Base-by-base conservation (phyloP, 2,329 filamentous ascomycete species). In the Nigrograna mackinnonii region DNA sequence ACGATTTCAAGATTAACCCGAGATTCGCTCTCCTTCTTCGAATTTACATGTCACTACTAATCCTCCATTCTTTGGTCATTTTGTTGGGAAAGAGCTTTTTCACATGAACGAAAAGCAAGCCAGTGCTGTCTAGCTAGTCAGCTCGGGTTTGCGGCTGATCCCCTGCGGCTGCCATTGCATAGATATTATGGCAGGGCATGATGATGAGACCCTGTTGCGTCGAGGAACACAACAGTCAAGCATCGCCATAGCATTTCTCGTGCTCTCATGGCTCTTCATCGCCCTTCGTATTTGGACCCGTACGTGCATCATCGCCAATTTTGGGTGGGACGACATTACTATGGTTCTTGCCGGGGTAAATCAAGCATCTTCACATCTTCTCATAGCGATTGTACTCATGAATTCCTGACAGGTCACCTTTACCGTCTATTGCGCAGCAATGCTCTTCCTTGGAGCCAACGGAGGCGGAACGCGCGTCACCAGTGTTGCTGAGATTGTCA, bases 311-410 rank as follows among this genome's bases (percentile, higher is more conserved):
- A 68, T 71, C 24, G 54, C 61, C 13, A 69, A 57, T 33, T 70
- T 73, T 41, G 71, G 73, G 3, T 72, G 69, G 66, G 73, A 76
- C 41, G 73, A 76, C 51, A 57, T 52, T 12, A 57, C 62, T 2
- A 71, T 74, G 58, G 46, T 73, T 4, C 36, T 72, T 12, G 65
- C 72, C 6, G 56, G 59, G 21, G 71, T 73, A 55, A 37, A 61
- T 33, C 30, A n/a, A n/a, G n/a, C n/a, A n/a, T n/a, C n/a, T n/a
- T n/a, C n/a, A n/a, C n/a, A n/a, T n/a, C n/a, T n/a, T n/a, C n/a
- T n/a, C n/a, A n/a, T n/a, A n/a, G n/a, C n/a, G n/a, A n/a, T n/a
- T n/a, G n/a, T n/a, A n/a, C n/a, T n/a, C n/a, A n/a, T n/a, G n/a
- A n/a, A n/a, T n/a, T n/a, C n/a, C n/a, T n/a, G n/a, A n/a, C 22